Evolutionary conservation across 345 rosid genomes (phyloP), one percentile per base, ranked within the genome.

Genomic region (Eucalyptus albens): DNA sequence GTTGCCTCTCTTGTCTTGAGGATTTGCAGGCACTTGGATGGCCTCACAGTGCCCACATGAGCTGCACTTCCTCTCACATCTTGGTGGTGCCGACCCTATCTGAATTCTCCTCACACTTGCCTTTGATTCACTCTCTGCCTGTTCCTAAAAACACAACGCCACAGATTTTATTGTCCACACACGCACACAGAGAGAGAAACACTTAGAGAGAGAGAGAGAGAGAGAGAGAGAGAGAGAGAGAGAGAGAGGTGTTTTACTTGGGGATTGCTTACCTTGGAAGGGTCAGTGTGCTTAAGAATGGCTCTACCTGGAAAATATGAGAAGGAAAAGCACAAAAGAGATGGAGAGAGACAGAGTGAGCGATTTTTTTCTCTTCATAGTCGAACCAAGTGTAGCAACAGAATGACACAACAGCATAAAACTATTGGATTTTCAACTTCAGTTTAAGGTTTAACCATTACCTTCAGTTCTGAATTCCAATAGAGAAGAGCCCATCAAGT

Each of bases 1-100:
- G 81, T 91, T 89, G 88, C 89, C 85, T 86, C 89, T 88, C 88
- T 90, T 90, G 31, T 88, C 88, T 88, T 94, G 97, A 37, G 96
- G 99, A 93, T 95, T 94, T 77, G 96, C 92, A 42, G 99, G 99
- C 62, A 97, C 98, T 91, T 97, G 99, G 87, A 97, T 94, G 40
- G 98, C 99, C 91, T 95, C 97, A 80, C 99, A 97, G 69, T 91
- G 98, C 5, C 92, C 95, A 89, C 99, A 97, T 14, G 95, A 90
- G 72, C 93, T 95, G 93, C 99, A 97, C 89, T 95, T 93, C 92
- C 95, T 92, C n/a, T 96, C 94, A 49, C 99, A 97, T 82, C 95
- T 95, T 69, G 99, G 99, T 26, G 99, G 99, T 60, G 94, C 93
- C 88, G 99, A 97, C 27, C 99, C 99, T 92, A 97, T 97, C 88